Base-by-base conservation (phyloP, 352 stramenopile species). In the Pythium graminicola region DNA sequence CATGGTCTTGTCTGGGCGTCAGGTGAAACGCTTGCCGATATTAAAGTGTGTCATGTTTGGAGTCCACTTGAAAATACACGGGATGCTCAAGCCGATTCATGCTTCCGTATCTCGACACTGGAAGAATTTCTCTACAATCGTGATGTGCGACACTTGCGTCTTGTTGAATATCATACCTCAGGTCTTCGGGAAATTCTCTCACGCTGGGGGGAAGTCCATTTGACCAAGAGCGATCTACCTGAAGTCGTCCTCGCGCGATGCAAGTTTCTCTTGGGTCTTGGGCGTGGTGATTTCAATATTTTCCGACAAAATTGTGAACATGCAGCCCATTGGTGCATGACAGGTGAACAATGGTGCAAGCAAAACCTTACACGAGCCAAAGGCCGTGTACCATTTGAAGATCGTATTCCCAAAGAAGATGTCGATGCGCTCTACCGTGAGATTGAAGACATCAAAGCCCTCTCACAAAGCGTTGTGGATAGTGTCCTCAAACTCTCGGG, bases 121-220 rank as follows among this genome's bases (percentile, higher is more conserved):
- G 65, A 50, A 17, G 74, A 86, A 48, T 90, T 90, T 57, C 56
- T 90, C 19, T 82, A 88, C 51, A 63, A 33, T 14, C 71, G 80
- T 4, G 70, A 65, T 20, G 27, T 88, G 11, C 58, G 54, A 3
- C 72, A 86, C 58, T 81, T 90, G 69, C 72, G 76, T 4, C 80
- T 73, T 35, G 77, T 90, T 29, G 72, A 85, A 63, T 90, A 90
- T 67, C 84, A 85, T 62, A 83, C 72, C 53, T 88, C 76, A 26
- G 57, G 85, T 20, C 53, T 90, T 19, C 65, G 57, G 17, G 73
- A 87, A 32, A 72, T 70, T 41, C 67, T 76, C 43, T 81, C 74
- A 8, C 65, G 73, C 26, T 49, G 84, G 11, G 76, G 79, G 28
- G 79, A 90, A 54, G 74, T 85, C 11, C 79, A 87, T 43, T 67